Conservation (phyloP, 164 flowering plant species). For the Vitis rupestris region DNA sequence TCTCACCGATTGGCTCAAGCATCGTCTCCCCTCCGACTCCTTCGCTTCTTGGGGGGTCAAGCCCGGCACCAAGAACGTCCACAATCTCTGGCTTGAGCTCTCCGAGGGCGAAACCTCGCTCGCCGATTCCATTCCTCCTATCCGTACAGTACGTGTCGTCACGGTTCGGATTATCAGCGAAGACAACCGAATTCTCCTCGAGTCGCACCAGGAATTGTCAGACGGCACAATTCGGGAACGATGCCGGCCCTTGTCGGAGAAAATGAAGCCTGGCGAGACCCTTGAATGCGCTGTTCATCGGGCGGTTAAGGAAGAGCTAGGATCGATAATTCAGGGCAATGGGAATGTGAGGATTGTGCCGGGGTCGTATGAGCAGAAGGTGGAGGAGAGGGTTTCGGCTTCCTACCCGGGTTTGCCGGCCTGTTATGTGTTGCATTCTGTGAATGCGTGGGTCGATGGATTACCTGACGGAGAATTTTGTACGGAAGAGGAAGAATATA, state of each 20-base stretch:
- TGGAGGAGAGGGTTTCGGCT: constrained; percentile 75
- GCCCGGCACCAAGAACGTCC: constrained; percentile 94
- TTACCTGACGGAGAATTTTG: constrained; percentile 76
- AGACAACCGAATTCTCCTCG: constrained; percentile 42
- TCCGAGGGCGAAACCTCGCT: constrained; percentile 76
- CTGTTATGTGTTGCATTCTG: constrained; percentile 69
- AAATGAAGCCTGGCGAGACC: constrained; percentile 83
- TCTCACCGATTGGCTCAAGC: constrained; percentile 82
- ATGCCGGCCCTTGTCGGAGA: constrained; percentile 78
- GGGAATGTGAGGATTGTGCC: constrained; percentile 47
- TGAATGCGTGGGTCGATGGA: constrained; percentile 76
- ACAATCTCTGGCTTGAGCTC: constrained; percentile 92
- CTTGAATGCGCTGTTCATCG: constrained; percentile 56
- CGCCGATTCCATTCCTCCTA: constrained; percentile 65
- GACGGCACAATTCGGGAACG: constrained; percentile 66
- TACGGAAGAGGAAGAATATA: constrained; percentile 76
- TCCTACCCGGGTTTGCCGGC: constrained; percentile 98
- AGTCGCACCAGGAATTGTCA: constrained; percentile 75
- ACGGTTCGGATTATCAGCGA: constrained; percentile 44
- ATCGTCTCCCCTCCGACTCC: constrained; percentile 65
- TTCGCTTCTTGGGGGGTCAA: constrained; percentile 80
- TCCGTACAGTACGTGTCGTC: constrained; percentile 72
- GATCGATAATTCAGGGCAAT: constrained; percentile 37
- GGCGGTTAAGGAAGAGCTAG: constrained; percentile 84
- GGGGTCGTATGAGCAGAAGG: constrained; percentile 55